Conservation (phyloP, 495 filamentous ascomycete genomes). For the Podospora sp. region DNA sequence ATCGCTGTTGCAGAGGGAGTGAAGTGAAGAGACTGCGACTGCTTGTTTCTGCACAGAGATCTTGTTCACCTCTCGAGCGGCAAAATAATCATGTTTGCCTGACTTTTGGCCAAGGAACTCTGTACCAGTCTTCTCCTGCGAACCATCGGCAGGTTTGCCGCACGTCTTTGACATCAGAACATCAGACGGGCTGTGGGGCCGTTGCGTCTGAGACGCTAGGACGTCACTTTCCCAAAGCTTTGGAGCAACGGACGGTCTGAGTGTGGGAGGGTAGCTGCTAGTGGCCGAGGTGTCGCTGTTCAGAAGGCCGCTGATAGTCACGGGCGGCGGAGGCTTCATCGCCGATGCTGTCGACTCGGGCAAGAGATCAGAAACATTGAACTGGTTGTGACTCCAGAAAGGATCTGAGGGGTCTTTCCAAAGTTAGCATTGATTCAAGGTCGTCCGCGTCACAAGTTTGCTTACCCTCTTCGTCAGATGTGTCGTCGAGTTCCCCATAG, state of each 20-base stretch:
- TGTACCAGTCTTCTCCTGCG: constrained; percentile 19
- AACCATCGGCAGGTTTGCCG: not conserved
- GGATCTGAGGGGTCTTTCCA: not conserved
- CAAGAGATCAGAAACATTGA: not conserved
- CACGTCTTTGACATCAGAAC: constrained; percentile 45
- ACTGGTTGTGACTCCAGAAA: not conserved
- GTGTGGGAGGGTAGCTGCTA: constrained; percentile 15
- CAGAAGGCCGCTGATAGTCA: constrained; percentile 9
- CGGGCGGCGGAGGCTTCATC: not conserved
- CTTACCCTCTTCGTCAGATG: not conserved
- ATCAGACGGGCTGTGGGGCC: constrained; percentile 48
- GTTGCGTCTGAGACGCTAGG: not conserved
- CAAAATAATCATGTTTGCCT: constrained; percentile 46
- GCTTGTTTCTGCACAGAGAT: not conserved
- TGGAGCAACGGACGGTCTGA: not conserved
- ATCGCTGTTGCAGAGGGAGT: constrained; percentile 23
- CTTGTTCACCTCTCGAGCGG: constrained; percentile 44
- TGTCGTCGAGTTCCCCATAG: not conserved
- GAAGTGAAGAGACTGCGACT: constrained; percentile 14
- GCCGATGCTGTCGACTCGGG: not conserved
- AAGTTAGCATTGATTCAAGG: not conserved
- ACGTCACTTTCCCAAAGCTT: not conserved
- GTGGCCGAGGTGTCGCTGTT: constrained; percentile 9
- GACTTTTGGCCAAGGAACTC: constrained; percentile 36
- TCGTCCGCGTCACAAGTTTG: not conserved